Percentiles rank a stretch among this genome's conserved stretches.
Conservation (phyloP, 1,139 yeast species). For the Debaryomycetaceae sp. region DNA sequence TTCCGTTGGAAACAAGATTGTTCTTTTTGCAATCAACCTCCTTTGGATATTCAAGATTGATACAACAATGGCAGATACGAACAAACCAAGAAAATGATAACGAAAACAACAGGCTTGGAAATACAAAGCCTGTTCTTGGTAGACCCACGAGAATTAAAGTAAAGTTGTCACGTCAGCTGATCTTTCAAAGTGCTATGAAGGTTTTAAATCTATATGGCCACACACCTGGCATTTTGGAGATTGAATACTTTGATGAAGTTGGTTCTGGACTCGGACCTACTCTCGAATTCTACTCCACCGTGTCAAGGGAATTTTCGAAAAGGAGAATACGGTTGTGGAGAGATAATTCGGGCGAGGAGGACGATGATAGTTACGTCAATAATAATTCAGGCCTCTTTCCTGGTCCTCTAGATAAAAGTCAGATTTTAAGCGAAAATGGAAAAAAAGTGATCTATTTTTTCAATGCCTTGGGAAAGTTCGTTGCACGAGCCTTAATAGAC, state of each 20-base stretch:
- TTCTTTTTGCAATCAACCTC: constrained; percentile 84
- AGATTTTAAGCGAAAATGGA: constrained; percentile 32
- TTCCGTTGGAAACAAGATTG: constrained; percentile 79
- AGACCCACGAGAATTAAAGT: constrained; percentile 79
- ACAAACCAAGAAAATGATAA: constrained; percentile 40
- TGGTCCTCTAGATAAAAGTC: constrained; percentile 45
- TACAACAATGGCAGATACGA: constrained; percentile 71
- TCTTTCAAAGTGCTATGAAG: constrained; percentile 77
- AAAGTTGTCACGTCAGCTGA: constrained; percentile 65
- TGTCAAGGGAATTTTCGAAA: constrained; percentile 66
- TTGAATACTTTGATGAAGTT: constrained; percentile 88
- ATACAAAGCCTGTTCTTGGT: constrained; percentile 53
- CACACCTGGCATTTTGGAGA: constrained; percentile 77
- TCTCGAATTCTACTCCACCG: constrained; percentile 81
- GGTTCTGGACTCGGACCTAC: constrained; percentile 98
- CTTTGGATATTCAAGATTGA: constrained; percentile 83
- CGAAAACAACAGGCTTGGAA: constrained; percentile 8
- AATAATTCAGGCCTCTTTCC: constrained; percentile 68
- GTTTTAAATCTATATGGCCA: constrained; percentile 76
- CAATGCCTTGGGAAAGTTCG: constrained; percentile 70
- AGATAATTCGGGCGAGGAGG: constrained; percentile 17
- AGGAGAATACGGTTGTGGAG: constrained; percentile 71
- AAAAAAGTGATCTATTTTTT: constrained; percentile 52
- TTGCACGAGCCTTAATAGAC: constrained; percentile 85
- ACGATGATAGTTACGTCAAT: constrained; percentile 35